Evolutionary conservation across 768 basidiomycete species (phyloP).

Genomic region (Pleurotus djamor): DNA sequence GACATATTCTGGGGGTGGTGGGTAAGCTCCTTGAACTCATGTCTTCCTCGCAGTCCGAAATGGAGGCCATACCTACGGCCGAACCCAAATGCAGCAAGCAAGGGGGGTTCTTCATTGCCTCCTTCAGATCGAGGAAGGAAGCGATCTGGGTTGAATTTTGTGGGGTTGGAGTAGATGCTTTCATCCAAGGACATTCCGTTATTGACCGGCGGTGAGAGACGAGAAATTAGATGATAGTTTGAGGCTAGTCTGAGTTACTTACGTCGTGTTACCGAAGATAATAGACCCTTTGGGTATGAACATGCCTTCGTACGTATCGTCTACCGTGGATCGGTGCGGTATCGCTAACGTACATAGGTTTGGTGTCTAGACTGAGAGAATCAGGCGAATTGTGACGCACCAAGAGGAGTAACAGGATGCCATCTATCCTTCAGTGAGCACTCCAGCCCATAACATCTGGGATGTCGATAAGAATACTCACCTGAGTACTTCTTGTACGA

Average conservation of each 20-base stretch:
- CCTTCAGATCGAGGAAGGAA: slow-evolving; percentile 17
- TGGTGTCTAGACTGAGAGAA: not conserved
- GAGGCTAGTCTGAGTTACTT: not conserved
- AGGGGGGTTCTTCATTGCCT: slow-evolving; percentile 19
- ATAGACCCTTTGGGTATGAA: slow-evolving; percentile 28
- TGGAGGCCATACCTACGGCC: not conserved
- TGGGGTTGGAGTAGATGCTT: slow-evolving; percentile 19
- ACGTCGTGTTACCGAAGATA: slow-evolving; percentile 35
- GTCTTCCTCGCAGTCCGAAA: too few relatives aligned
- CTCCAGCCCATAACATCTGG: not conserved
- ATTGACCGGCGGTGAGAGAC: not conserved
- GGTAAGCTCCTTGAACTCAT: too few relatives aligned
- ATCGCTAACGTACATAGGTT: not conserved
- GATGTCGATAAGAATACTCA: not conserved
- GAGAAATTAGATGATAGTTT: not conserved
- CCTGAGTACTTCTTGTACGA: slow-evolving; percentile 18
- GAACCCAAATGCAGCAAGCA: slow-evolving; percentile 22
- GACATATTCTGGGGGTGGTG: too few relatives aligned
- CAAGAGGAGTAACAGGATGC: slow-evolving; percentile 8
- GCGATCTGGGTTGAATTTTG: slow-evolving; percentile 22
- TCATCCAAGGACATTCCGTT: slow-evolving; percentile 24
- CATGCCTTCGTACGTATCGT: slow-evolving; percentile 27
- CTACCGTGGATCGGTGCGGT: slow-evolving; percentile 16
- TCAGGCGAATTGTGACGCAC: not conserved
- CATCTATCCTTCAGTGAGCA: not conserved